phyloP scores from a whole-genome alignment of 2,329 filamentous ascomycete species.

The Diaporthe sp. region DNA sequence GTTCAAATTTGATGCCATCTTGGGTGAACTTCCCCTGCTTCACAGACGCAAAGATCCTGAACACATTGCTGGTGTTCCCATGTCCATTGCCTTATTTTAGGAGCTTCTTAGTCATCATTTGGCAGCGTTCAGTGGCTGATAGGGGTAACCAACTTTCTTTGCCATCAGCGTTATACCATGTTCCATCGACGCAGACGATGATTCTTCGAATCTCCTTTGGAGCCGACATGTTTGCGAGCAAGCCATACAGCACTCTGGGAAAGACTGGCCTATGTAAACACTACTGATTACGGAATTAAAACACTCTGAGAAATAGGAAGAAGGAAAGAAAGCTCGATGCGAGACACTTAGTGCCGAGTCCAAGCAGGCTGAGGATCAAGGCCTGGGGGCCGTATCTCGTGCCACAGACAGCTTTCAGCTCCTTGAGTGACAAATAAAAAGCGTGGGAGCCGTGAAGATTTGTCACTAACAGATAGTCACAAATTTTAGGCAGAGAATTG shows the following conservation, averaged over 20 bases:
- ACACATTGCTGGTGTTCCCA: neutral
- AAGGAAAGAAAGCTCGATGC: neutral
- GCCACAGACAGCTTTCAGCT: neutral
- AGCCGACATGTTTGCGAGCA: neutral
- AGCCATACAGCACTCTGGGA: neutral
- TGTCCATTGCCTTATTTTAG: neutral
- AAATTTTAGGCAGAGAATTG: neutral
- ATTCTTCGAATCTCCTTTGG: neutral
- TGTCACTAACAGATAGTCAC: neutral
- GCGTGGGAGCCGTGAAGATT: neutral
- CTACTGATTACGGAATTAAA: too few relatives aligned
- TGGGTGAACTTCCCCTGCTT: neutral
- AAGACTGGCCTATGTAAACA: neutral
- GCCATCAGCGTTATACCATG: neutral
- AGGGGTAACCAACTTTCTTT: neutral
- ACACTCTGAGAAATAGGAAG: neutral
- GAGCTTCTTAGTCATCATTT: neutral
- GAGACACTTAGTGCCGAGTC: neutral
- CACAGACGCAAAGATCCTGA: neutral
- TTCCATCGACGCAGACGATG: neutral
- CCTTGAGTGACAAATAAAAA: neutral
- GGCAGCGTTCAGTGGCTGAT: neutral
- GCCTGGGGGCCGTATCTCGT: neutral
- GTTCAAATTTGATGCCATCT: neutral
- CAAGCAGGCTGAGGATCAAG: neutral